A percentile compares a stretch with the other conserved stretches of the same genome.
These are phyloP conservation scores for Handroanthus guayacan DNA, from an alignment of 257 asterid species.

Conservation along the genomic window DNA sequence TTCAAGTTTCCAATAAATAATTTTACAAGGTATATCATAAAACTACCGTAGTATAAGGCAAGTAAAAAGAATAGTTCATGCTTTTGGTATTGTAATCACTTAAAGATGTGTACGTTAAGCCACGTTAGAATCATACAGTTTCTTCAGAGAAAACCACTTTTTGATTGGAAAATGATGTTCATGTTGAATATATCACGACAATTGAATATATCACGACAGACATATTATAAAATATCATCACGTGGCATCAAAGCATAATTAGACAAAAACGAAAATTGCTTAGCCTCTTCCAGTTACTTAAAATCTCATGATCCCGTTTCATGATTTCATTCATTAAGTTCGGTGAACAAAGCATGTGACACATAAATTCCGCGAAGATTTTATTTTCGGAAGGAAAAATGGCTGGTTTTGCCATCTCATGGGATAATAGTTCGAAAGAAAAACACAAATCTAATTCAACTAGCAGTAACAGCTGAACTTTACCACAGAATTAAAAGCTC, in stretches of 20 bases:
- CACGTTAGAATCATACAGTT: too few species aligned
- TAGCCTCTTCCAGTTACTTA: not conserved
- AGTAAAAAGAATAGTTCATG: not conserved
- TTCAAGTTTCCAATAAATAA: too few species aligned
- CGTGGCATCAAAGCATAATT: too few species aligned
- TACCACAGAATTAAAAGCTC: conserved; percentile 88
- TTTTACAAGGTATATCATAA: too few species aligned
- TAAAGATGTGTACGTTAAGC: too few species aligned
- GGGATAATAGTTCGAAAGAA: not conserved
- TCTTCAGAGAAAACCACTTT: not conserved
- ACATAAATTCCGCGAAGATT: not conserved
- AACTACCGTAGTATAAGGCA: too few species aligned
- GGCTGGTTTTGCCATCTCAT: not conserved
- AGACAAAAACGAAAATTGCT: not conserved
- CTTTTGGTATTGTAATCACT: too few species aligned
- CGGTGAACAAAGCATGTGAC: not conserved
- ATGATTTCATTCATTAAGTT: not conserved
- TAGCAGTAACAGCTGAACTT: conserved; percentile 11
- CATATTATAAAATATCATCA: too few species aligned
- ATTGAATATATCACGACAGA: not conserved
- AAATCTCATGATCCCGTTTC: not conserved
- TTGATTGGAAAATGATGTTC: not conserved
- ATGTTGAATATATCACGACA: not conserved
- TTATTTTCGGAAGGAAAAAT: not conserved
- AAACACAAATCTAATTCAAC: not conserved